Base-by-base conservation (phyloP, 139 green algal species). In the Yamagishiella unicocca region DNA sequence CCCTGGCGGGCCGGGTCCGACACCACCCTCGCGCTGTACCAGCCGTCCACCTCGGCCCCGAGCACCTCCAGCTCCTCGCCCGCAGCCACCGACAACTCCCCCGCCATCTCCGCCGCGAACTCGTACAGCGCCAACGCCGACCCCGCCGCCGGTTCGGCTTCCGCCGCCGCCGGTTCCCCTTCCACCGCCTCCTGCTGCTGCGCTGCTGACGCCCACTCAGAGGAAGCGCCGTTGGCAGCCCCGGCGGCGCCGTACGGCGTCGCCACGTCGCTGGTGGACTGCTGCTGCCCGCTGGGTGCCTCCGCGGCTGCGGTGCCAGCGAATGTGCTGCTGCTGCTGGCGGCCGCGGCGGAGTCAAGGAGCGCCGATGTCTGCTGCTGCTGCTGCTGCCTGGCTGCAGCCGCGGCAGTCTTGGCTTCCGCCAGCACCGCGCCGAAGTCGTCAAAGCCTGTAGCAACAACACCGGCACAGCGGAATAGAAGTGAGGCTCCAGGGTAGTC, bases 11-110 rank as follows among this genome's bases (percentile, higher is more conserved):
- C 7, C 31, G 80, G 61, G 25, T 87, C 82, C 27, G 35, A 31
- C 67, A 58, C 35, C 50, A 80, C 46, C 14, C 82, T 17, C 2
- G 82, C 89, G 58, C 50, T 68, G 72, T 91, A 94, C 94, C 94
- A 96, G 38, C 93, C 94, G 68, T 95, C 94, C 40, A 93, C 87
- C 86, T 96, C 93, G 9, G 83, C 64, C 37, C 82, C 85, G 12
- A 91, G 31, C 62, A 91, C 73, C 68, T 93, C 89, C 74, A 93
- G 25, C 66, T 70, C 74, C 45, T 93, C 90, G 9, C 89, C 92
- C 38, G 67, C 87, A 5, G 46, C 61, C 38, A 94, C 91, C 24
- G 67, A 89, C 35, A 94, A 79, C 87, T 94, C 91, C 2, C 89
- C 91, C 35, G 91, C 89, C 62, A 89, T 88, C 70, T 94, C 91